Percentiles rank a stretch among this genome's conserved stretches.
Evolutionary conservation across 805 yeast species (phyloP).

Genomic region (Kuraishia capsulata): DNA sequence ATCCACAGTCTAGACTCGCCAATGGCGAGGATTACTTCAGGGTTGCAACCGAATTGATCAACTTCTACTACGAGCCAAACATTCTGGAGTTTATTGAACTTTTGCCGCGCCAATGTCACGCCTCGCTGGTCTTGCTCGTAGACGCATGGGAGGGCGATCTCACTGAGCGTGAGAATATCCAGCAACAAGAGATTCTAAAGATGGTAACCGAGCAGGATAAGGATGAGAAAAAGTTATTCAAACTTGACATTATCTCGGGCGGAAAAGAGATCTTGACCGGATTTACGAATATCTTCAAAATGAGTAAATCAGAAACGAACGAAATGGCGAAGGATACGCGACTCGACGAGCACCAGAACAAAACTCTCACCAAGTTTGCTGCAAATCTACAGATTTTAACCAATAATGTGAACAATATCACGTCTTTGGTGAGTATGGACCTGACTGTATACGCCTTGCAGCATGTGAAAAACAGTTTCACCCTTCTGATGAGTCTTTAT

Average conservation of each 20-base stretch:
- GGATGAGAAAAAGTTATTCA: constrained; percentile 13
- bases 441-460: constrained; percentile 64
- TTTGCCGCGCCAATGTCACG: constrained; percentile 23
- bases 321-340: constrained; percentile 10
- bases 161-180: constrained; percentile 24
- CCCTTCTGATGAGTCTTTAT: constrained; percentile 33
- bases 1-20: constrained; percentile 13
- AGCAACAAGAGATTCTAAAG: constrained; percentile 28
- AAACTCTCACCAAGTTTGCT: constrained; percentile 55
- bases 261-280: constrained; percentile 45
- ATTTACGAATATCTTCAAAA: constrained; percentile 54
- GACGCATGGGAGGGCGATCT: constrained; percentile 29
- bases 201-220: constrained; percentile 10
- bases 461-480: constrained; percentile 56
- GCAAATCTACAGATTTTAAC: constrained; percentile 74
- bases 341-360: constrained; percentile 18
- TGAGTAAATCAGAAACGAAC: constrained; percentile 14
- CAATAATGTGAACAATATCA: constrained; percentile 67
- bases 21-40: constrained; percentile 13
- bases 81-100: constrained; percentile 22
- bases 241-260: constrained; percentile 40
- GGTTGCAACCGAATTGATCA: constrained; percentile 20
- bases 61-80: constrained; percentile 24
- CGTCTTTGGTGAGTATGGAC: constrained; percentile 72
- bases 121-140: constrained; percentile 18